Base-by-base conservation (phyloP, 2,329 filamentous ascomycete genomes). In the Gnomoniopsis sp. region DNA sequence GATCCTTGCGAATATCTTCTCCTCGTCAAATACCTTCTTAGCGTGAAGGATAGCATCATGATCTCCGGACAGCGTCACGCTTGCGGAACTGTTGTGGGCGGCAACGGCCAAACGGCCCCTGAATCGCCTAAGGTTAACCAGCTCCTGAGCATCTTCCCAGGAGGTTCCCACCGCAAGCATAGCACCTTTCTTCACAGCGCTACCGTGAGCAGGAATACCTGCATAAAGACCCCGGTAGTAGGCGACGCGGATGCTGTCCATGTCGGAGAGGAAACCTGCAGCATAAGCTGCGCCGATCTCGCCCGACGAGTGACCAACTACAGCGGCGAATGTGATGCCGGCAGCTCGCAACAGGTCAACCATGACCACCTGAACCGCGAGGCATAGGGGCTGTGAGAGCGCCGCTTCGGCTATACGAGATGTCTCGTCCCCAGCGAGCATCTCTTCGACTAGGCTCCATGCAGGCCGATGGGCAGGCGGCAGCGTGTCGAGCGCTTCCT, bases 221-320 rank as follows among this genome's bases (percentile, higher is more conserved):
- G 44, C 50, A 11, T 58, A 54, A 11, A 58, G 30, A 3, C 76
- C 75, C 0, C 76, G 70, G n/a, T 72, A 73, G 52, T 74, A 77
- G 0, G 75, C 75, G 33, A 73, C 70, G 0, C 63, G 61, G 30
- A 77, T 75, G 4, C 75, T 74, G 17, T 73, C 71, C 6, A 12
- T 12, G 1, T 33, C 33, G 11, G 34, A n/a, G n/a, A 58, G 15
- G n/a, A 36, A 44, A 2, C 72, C 73, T 1, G 72, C 70, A 2
- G 71, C 70, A 52, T 76, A 79, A 0, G 77, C 75, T 0, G 77
- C 77, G 0, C 74, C 75, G 34, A 79, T 72, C 58, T 74, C 72
- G 2, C 72, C 72, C 0, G 67, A 70, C 0, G 71, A 74, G 49
- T 75, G 67, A 10, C 71, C 62, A 15, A 66, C 62, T 10, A 75